These are phyloP conservation scores for Auricularia heimuer DNA, from an alignment of 768 basidiomycete species.

Conservation along the genomic window DNA sequence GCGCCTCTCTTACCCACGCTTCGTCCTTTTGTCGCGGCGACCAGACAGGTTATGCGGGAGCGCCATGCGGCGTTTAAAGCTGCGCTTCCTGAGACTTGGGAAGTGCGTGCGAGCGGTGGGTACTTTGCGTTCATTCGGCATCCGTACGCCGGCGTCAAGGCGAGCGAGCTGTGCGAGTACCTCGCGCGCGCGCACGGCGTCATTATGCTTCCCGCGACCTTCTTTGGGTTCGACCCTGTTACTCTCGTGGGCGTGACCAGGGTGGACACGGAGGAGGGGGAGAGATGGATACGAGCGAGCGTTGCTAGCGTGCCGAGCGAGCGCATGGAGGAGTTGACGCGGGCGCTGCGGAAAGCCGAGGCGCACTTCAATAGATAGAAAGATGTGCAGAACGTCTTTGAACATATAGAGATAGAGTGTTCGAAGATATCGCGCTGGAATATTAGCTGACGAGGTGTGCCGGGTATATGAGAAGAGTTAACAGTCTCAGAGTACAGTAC, in stretches of 20 bases:
- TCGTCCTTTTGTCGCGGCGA: conserved; percentile 40
- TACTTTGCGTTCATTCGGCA: conserved; percentile 74
- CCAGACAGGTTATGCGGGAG: conserved; percentile 36
- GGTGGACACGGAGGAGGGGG: conserved; percentile 27
- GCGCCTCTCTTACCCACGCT: conserved; percentile 43
- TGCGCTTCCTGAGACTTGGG: conserved; percentile 45
- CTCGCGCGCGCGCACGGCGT: conserved; percentile 58
- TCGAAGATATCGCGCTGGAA: no score
- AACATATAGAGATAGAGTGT: no score
- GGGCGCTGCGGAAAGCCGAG: not conserved
- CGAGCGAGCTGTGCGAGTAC: conserved; percentile 44
- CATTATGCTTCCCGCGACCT: conserved; percentile 52
- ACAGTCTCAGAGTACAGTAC: no score
- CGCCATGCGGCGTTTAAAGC: conserved; percentile 50
- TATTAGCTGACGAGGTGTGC: no score
- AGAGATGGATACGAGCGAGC: conserved; percentile 41
- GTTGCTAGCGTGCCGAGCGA: not conserved
- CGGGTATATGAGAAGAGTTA: no score
- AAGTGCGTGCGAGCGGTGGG: conserved; percentile 53
- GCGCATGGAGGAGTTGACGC: not conserved
- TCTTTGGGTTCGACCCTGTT: conserved; percentile 35
- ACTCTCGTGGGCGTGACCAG: conserved; percentile 13
- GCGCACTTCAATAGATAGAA: not conserved
- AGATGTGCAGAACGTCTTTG: no score
- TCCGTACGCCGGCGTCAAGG: conserved; percentile 40